Percentiles rank a stretch among this genome's conserved stretches.
These are phyloP conservation scores for Pugionium dolabratum DNA, from an alignment of 345 rosid genomes.

Conservation along the genomic window DNA sequence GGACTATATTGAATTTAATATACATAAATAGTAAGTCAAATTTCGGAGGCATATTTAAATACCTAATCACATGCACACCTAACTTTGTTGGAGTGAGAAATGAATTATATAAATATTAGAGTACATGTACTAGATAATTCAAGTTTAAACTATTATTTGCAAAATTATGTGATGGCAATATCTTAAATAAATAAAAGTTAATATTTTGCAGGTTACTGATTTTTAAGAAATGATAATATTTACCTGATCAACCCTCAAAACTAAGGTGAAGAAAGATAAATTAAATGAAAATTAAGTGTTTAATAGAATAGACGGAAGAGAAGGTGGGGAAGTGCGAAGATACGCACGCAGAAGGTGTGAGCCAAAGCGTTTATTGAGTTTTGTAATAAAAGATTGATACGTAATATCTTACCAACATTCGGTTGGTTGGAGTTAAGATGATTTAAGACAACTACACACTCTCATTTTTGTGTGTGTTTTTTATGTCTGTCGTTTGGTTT, in stretches of 20 bases:
- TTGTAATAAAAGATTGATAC: conserved; percentile 32
- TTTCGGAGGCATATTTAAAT: too few relatives aligned
- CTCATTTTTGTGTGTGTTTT: conserved; percentile 11
- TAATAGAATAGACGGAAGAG: conserved; percentile 10
- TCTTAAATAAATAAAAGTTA: too few relatives aligned
- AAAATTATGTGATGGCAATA: too few relatives aligned
- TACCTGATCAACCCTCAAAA: too few relatives aligned
- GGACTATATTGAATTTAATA: background rate
- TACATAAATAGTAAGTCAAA: conserved; percentile 5
- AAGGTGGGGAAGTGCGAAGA: conserved; percentile 2
- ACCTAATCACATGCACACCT: conserved; percentile 27
- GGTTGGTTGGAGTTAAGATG: conserved; percentile 37
- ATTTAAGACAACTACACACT: conserved; percentile 32
- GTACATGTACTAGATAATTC: too few relatives aligned
- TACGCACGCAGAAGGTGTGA: conserved; percentile 34
- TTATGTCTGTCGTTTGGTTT: background rate
- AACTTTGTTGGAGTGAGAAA: conserved; percentile 23
- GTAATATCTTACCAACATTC: conserved; percentile 31
- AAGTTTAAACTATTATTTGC: too few relatives aligned
- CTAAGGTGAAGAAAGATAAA: background rate
- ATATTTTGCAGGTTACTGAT: too few relatives aligned
- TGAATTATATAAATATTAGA: background rate
- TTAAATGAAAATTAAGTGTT: background rate
- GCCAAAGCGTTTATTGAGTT: conserved; percentile 20
- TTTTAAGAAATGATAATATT: too few relatives aligned